These are phyloP conservation scores for Allium sativum DNA, from an alignment of 106 monocot genomes.

Conservation along the genomic window DNA sequence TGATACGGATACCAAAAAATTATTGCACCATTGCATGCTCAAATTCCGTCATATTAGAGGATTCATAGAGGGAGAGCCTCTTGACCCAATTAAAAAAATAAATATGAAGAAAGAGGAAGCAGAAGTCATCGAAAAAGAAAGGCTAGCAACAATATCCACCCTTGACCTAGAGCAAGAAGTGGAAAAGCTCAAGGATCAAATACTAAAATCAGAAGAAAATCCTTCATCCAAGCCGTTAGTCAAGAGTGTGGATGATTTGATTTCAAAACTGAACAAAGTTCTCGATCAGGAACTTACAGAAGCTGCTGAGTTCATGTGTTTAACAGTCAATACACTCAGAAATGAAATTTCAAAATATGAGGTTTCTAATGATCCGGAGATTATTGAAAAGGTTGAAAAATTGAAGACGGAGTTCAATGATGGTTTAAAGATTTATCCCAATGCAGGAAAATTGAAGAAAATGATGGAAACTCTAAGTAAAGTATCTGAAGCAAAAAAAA, in stretches of 20 bases:
- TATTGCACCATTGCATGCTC: slow-evolving; percentile 24
- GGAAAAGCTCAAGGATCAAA: slow-evolving; percentile 27
- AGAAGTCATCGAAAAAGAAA: slow-evolving; percentile 9
- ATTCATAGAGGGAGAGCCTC: slow-evolving; percentile 19
- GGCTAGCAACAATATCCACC: background rate
- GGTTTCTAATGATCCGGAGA: no score
- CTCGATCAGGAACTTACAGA: slow-evolving; percentile 22
- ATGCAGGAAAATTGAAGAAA: slow-evolving; percentile 14
- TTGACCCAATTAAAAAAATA: slow-evolving; percentile 25
- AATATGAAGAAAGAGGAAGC: slow-evolving; percentile 30
- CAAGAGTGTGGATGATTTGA: slow-evolving; percentile 9
- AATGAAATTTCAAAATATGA: no score
- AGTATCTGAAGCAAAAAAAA: slow-evolving; percentile 13
- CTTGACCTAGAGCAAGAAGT: slow-evolving; percentile 12
- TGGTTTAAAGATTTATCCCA: slow-evolving; percentile 21
- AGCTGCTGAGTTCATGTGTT: no score
- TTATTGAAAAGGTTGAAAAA: no score
- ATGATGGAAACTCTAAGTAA: slow-evolving; percentile 29
- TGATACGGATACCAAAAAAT: slow-evolving; percentile 15
- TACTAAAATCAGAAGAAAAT: slow-evolving; percentile 10
- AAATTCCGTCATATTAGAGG: slow-evolving; percentile 26
- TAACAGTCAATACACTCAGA: no score
- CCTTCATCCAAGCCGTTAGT: slow-evolving; percentile 11
- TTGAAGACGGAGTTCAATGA: slow-evolving; percentile 17
- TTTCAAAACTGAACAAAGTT: slow-evolving; percentile 21